Conservation (phyloP, 2,329 filamentous ascomycete species). For the Camptophora hylomeconis region DNA sequence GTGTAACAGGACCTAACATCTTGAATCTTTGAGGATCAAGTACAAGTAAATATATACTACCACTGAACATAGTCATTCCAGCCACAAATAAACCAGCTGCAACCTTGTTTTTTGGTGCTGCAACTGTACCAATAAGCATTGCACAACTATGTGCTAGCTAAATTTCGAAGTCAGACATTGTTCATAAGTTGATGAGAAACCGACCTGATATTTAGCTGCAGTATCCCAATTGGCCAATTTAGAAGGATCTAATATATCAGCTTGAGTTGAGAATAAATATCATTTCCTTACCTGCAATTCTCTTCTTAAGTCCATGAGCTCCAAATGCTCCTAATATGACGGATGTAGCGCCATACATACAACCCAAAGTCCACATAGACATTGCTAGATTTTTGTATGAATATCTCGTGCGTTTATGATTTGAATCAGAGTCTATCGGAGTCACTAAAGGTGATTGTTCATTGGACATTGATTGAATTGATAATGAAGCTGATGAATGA, state of each 20-base stretch:
- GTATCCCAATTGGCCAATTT: constrained; percentile 49
- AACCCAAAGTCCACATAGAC: constrained; percentile 49
- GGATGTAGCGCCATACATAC: constrained; percentile 47
- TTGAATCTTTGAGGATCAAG: constrained; percentile 50
- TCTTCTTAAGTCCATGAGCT: constrained; percentile 51
- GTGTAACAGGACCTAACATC: constrained; percentile 50
- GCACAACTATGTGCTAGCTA: constrained; percentile 51
- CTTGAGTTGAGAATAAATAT: no score
- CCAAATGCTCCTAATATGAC: constrained; percentile 55
- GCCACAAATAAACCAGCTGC: constrained; percentile 48
- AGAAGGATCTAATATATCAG: constrained; percentile 45
- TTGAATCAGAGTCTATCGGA: no score
- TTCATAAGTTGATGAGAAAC: constrained; percentile 3
- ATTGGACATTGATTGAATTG: no score
- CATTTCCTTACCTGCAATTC: no score
- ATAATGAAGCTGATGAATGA: no score
- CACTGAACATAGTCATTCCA: constrained; percentile 55
- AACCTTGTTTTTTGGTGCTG: constrained; percentile 41
- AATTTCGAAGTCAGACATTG: no score
- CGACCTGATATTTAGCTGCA: constrained; percentile 55
- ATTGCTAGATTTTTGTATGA: no score
- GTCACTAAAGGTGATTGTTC: no score
- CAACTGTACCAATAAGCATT: constrained; percentile 42
- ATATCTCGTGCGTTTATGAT: no score
- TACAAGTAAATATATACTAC: constrained; percentile 50